phyloP scores from a whole-genome alignment of 2,329 filamentous ascomycete genomes.

The Fusarium buxicola region DNA sequence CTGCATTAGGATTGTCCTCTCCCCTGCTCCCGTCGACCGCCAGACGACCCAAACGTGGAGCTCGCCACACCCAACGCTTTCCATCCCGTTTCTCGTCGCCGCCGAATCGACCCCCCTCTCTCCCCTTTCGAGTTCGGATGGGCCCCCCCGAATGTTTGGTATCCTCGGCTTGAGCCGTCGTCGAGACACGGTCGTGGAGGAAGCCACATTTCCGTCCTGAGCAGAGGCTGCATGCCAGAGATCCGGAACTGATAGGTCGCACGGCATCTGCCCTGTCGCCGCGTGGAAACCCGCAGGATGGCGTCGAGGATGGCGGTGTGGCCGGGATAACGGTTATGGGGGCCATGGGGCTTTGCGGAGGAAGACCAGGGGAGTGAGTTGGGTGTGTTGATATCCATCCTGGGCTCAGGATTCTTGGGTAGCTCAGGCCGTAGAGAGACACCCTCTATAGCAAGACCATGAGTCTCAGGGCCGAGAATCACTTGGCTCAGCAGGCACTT shows the following conservation, averaged over 20 bases:
- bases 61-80: conserved; percentile 7
- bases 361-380: not conserved
- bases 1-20: not conserved
- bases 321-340: conserved; percentile 12
- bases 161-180: conserved; percentile 11
- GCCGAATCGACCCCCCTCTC: not conserved
- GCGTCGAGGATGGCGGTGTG: conserved; percentile 13
- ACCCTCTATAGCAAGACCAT: not conserved
- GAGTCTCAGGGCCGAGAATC: not conserved
- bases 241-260: conserved; percentile 20
- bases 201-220: conserved; percentile 21
- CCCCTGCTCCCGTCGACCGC: conserved; percentile 7
- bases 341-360: not conserved
- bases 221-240: conserved; percentile 34
- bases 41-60: conserved; percentile 12
- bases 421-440: not conserved
- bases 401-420: not conserved
- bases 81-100: conserved; percentile 15
- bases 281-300: conserved; percentile 22
- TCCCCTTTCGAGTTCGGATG: conserved; percentile 11
- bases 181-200: not conserved
- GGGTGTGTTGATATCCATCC: not conserved
- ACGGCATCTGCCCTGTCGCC: conserved; percentile 18
- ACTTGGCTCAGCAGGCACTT: conserved; percentile 12
- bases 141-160: conserved; percentile 15